phyloP scores from a whole-genome alignment of 352 stramenopile species.

The Phytophthora boehmeriae region DNA sequence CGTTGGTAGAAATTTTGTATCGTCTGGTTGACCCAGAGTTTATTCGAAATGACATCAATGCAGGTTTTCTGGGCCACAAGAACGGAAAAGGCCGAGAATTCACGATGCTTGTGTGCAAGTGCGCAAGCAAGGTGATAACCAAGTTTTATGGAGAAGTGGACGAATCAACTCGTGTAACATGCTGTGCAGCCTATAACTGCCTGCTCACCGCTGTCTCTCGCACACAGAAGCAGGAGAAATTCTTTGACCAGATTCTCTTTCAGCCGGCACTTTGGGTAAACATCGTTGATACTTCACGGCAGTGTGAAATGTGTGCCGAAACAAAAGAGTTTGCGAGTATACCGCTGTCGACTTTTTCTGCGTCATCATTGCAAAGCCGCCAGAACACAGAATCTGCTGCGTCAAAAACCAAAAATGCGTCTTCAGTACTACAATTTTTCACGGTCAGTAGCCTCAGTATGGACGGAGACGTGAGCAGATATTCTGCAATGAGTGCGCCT shows the following conservation, averaged over 20 bases:
- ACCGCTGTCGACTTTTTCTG: constrained; percentile 55
- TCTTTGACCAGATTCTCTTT: constrained; percentile 88
- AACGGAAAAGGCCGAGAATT: constrained; percentile 83
- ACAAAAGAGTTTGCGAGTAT: constrained; percentile 58
- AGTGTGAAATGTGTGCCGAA: constrained; percentile 55
- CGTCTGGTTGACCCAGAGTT: constrained; percentile 64
- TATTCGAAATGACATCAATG: constrained; percentile 71
- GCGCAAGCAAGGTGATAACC: constrained; percentile 75
- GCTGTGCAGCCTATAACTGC: constrained; percentile 75
- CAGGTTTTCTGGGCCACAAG: constrained; percentile 66
- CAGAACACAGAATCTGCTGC: constrained; percentile 17
- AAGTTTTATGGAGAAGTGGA: constrained; percentile 44
- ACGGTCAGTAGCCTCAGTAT: constrained; percentile 75
- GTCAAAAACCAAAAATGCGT: constrained; percentile 21
- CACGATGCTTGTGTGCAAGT: constrained; percentile 88
- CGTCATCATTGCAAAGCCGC: constrained; percentile 35
- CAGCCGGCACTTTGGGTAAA: constrained; percentile 74
- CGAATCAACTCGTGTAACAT: constrained; percentile 51
- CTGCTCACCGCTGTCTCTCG: constrained; percentile 75
- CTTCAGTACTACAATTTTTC: constrained; percentile 68
- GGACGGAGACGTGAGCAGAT: constrained; percentile 31
- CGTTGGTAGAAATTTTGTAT: constrained; percentile 71
- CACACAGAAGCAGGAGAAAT: constrained; percentile 88
- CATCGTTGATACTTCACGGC: constrained; percentile 51
- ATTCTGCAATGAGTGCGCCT: constrained; percentile 18